phyloP scores from a whole-genome alignment of 2,329 filamentous ascomycete species.

The Fusarium veterinarium region DNA sequence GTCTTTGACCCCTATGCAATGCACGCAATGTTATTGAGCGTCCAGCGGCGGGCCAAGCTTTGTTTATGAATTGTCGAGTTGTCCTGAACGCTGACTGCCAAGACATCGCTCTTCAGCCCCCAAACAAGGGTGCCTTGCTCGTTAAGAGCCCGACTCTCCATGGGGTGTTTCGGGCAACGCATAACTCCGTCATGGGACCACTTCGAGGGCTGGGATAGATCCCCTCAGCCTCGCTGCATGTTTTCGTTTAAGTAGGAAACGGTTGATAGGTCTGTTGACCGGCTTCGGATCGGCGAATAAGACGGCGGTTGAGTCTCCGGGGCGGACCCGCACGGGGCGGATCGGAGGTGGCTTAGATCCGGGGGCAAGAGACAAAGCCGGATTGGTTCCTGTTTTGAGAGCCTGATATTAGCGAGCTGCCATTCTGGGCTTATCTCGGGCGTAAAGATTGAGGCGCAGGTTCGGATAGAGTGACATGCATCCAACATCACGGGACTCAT shows the following conservation, averaged over 20 bases:
- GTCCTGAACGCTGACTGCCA: constrained; percentile 28
- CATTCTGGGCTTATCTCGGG: constrained; percentile 34
- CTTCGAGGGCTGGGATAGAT: not conserved
- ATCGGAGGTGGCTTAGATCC: constrained; percentile 42
- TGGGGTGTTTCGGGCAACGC: not conserved
- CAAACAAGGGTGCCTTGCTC: constrained; percentile 29
- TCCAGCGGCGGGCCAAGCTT: constrained; percentile 16
- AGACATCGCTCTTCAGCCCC: constrained; percentile 15
- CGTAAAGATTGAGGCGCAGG: constrained; percentile 34
- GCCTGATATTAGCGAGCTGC: constrained; percentile 13
- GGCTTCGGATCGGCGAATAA: constrained; percentile 34
- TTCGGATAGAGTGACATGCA: constrained; percentile 1
- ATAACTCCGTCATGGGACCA: constrained; percentile 6
- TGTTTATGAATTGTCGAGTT: constrained; percentile 34
- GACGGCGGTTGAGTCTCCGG: constrained; percentile 12
- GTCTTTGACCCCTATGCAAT: not conserved
- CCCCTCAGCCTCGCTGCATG: constrained; percentile 14
- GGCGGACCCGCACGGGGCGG: constrained; percentile 28
- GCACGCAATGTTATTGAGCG: constrained; percentile 4
- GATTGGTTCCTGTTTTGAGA: not conserved
- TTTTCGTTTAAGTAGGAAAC: constrained; percentile 13
- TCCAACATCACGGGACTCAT: constrained; percentile 27
- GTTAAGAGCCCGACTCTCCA: constrained; percentile 4
- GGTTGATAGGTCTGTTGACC: constrained; percentile 4
- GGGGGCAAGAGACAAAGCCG: constrained; percentile 1